These are phyloP conservation scores for Schrenkiella parvula DNA, from an alignment of 345 rosid genomes.

Conservation along the genomic window DNA sequence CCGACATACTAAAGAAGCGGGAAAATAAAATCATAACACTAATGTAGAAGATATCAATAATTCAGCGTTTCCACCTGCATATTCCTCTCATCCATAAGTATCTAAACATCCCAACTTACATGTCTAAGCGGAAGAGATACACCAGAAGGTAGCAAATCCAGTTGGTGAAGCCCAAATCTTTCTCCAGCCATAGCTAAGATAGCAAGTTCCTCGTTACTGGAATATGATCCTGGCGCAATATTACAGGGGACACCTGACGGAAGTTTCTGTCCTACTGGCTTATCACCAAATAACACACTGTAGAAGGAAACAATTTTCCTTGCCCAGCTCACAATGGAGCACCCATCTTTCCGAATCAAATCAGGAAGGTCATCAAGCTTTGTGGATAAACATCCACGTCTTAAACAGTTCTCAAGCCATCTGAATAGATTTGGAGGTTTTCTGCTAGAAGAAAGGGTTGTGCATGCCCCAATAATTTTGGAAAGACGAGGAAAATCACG, in stretches of 20 bases:
- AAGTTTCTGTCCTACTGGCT: conserved; percentile 54
- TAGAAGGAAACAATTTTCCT: conserved; percentile 82
- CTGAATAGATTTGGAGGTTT: conserved; percentile 76
- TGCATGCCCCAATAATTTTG: conserved; percentile 36
- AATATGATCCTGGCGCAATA: conserved; percentile 69
- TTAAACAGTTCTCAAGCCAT: conserved; percentile 87
- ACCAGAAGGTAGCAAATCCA: conserved; percentile 83
- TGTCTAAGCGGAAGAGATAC: conserved; percentile 93
- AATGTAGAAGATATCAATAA: neutral
- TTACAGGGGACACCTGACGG: conserved; percentile 79
- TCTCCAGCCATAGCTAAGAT: conserved; percentile 97
- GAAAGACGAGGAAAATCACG: conserved; percentile 86
- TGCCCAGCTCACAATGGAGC: conserved; percentile 69
- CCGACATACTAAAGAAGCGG: neutral
- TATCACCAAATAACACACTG: conserved; percentile 74
- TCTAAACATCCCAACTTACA: conserved; percentile 48
- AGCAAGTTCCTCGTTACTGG: conserved; percentile 69
- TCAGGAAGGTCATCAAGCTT: conserved; percentile 64
- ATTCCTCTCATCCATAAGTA: conserved; percentile 6
- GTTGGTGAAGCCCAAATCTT: conserved; percentile 83
- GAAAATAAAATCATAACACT: conserved; percentile 3
- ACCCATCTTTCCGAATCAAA: conserved; percentile 61
- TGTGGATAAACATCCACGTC: conserved; percentile 52
- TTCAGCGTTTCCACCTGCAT: conserved; percentile 10
- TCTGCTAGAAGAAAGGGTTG: conserved; percentile 39